These are phyloP conservation scores for Mycocentrospora acerina DNA, from an alignment of 2,329 filamentous ascomycete genomes.

Conservation along the genomic window DNA sequence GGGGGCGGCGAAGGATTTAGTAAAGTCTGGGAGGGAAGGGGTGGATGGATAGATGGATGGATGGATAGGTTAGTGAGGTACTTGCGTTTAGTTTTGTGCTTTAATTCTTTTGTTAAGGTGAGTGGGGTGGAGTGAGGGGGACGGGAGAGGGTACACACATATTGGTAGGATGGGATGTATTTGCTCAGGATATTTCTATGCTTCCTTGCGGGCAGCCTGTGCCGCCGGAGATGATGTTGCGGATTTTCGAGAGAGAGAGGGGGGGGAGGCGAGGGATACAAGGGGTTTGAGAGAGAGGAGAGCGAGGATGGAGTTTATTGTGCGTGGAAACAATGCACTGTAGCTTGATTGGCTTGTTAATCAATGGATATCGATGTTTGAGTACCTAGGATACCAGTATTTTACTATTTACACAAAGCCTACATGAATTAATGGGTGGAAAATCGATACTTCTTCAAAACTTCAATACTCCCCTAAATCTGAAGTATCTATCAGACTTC, in stretches of 20 bases:
- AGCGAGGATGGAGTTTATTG: too few relatives aligned
- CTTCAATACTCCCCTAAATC: too few relatives aligned
- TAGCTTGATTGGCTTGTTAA: too few relatives aligned
- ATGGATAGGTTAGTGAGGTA: too few relatives aligned
- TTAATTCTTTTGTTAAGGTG: neutral
- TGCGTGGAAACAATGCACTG: too few relatives aligned
- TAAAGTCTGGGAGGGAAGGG: slow-evolving; percentile 29
- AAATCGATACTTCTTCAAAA: too few relatives aligned
- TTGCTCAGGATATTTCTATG: slow-evolving; percentile 36
- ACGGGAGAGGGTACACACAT: slow-evolving; percentile 17
- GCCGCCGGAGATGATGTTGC: slow-evolving; percentile 32
- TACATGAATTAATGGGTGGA: too few relatives aligned
- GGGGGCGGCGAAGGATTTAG: slow-evolving; percentile 33
- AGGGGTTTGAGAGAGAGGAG: slow-evolving; percentile 1
- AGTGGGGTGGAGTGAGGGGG: neutral
- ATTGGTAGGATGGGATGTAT: slow-evolving; percentile 34
- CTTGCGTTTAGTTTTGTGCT: neutral
- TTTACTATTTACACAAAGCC: too few relatives aligned
- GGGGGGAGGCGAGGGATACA: slow-evolving; percentile 5
- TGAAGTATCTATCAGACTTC: too few relatives aligned
- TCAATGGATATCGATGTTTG: too few relatives aligned
- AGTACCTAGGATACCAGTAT: too few relatives aligned
- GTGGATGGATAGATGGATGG: too few relatives aligned
- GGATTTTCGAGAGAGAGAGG: slow-evolving; percentile 35
- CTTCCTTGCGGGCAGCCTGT: slow-evolving; percentile 40